phyloP scores from a whole-genome alignment of 768 basidiomycete species.

The Psilocybe subaeruginosa region DNA sequence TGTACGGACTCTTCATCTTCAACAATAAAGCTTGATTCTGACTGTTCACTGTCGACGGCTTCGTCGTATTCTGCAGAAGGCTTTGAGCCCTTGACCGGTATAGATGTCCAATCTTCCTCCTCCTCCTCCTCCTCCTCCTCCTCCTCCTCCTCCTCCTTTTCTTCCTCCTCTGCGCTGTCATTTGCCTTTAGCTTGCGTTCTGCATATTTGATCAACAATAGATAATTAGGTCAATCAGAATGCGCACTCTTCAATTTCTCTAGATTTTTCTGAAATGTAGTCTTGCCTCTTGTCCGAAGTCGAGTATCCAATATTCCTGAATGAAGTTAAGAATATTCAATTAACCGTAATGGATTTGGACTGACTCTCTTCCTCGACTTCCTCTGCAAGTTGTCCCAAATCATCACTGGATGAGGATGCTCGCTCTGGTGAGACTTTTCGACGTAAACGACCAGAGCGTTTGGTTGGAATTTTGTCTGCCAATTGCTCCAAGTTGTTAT shows the following conservation, averaged over 20 bases:
- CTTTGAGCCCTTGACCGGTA: constrained; percentile 50
- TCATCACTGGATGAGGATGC: constrained; percentile 15
- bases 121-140: constrained; percentile 41
- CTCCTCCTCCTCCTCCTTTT: background rate
- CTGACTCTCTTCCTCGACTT: constrained; percentile 64
- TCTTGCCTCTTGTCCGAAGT: constrained; percentile 62
- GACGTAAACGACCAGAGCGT: constrained; percentile 17
- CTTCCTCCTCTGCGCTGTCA: background rate
- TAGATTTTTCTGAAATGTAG: constrained; percentile 63
- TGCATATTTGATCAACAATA: constrained; percentile 12
- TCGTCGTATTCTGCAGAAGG: constrained; percentile 45
- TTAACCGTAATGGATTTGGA: background rate
- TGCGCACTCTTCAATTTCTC: constrained; percentile 67
- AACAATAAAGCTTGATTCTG: constrained; percentile 51
- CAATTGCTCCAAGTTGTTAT: background rate
- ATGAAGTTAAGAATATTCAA: background rate
- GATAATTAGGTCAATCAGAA: background rate
- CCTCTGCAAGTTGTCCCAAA: constrained; percentile 32
- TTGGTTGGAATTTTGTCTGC: constrained; percentile 3
- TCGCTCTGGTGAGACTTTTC: constrained; percentile 6
- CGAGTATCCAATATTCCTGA: constrained; percentile 67
- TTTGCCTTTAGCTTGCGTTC: constrained; percentile 30
- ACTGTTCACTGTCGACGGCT: constrained; percentile 27
- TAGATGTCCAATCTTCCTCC: constrained; percentile 32
- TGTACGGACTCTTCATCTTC: constrained; percentile 61